Conservation (phyloP, 345 rosid species). For the Triadica sebifera region DNA sequence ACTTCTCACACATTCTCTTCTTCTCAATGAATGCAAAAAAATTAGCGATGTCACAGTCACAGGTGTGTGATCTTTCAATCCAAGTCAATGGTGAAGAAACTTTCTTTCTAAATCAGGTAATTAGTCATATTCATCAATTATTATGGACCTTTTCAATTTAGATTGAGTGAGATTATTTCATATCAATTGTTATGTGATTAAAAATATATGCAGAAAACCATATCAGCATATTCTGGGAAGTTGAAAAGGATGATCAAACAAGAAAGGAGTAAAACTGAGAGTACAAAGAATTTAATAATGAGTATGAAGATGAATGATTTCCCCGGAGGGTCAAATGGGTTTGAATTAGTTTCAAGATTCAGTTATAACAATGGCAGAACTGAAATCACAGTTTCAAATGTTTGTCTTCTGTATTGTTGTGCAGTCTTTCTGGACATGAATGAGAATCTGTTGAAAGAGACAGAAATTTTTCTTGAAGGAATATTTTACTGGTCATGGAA, state of each 20-base stretch:
- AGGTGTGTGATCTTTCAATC: constrained; percentile 48
- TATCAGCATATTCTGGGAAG: constrained; percentile 50
- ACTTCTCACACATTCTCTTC: not conserved
- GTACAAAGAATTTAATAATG: constrained; percentile 26
- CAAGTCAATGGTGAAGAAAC: constrained; percentile 40
- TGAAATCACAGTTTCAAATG: constrained; percentile 49
- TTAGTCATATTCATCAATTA: too few relatives aligned
- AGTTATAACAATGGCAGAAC: constrained; percentile 59
- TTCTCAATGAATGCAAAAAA: not conserved
- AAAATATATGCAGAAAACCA: constrained; percentile 40
- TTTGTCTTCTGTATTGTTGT: constrained; percentile 53
- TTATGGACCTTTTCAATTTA: not conserved
- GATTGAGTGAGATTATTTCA: too few relatives aligned
- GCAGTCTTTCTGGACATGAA: constrained; percentile 68
- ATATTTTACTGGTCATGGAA: constrained; percentile 64
- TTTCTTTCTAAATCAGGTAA: constrained; percentile 63
- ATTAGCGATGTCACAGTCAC: constrained; percentile 41
- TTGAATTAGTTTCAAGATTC: constrained; percentile 64
- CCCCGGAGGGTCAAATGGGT: constrained; percentile 70
- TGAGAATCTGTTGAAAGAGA: constrained; percentile 56
- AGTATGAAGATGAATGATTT: constrained; percentile 40
- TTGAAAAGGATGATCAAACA: constrained; percentile 54
- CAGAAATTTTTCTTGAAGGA: constrained; percentile 55
- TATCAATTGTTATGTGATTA: not conserved
- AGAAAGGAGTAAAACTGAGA: constrained; percentile 44